Evolutionary conservation across 2,329 filamentous ascomycete genomes (phyloP).

Genomic region (Neospermospora avenae): DNA sequence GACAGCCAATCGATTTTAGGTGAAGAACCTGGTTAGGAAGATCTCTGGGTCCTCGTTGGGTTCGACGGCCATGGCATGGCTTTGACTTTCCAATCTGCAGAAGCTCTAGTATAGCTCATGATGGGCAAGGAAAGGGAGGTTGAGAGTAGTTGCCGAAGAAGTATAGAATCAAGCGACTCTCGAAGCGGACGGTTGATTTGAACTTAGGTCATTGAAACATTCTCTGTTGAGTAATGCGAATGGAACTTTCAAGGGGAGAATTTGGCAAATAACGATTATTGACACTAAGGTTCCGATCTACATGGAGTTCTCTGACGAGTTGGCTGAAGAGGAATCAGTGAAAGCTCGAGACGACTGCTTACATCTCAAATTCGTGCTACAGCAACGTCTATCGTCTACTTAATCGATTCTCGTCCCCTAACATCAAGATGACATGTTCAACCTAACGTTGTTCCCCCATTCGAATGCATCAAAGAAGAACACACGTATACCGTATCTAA

Average conservation of each 20-base stretch:
- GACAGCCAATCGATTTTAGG: slow-evolving; percentile 52
- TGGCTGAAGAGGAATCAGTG: no score
- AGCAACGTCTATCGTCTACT: no score
- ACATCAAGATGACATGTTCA: no score
- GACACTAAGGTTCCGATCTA: no score
- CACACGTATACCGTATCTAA: background rate
- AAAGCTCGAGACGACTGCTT: no score
- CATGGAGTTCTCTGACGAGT: no score
- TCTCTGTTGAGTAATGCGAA: background rate
- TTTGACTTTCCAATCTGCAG: slow-evolving; percentile 20
- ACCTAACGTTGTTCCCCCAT: background rate
- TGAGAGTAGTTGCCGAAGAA: slow-evolving; percentile 20
- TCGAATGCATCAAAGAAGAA: background rate
- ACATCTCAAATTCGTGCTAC: no score
- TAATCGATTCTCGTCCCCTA: no score
- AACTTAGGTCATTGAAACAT: background rate
- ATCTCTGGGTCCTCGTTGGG: slow-evolving; percentile 28
- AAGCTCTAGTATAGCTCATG: slow-evolving; percentile 21
- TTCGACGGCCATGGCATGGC: slow-evolving; percentile 30
- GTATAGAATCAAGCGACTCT: slow-evolving; percentile 12
- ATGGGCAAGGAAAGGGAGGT: slow-evolving; percentile 20
- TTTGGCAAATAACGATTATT: no score
- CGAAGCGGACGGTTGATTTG: no score
- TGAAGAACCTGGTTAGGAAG: slow-evolving; percentile 41
- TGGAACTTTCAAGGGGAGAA: no score